Base-by-base conservation (phyloP, 169 alveolate genomes). In the Cryptosporidium sp. region DNA sequence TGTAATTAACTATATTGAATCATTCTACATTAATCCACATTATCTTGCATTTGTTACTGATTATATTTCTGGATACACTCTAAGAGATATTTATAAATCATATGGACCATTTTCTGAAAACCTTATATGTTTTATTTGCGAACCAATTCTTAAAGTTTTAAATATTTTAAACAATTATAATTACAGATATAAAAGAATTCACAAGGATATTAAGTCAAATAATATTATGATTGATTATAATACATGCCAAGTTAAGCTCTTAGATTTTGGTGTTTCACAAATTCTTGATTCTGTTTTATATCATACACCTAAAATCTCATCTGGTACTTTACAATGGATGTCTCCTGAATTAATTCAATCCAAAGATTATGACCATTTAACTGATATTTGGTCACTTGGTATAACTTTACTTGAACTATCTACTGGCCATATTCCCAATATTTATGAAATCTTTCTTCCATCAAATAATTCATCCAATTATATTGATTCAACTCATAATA, bases 251-350 rank as follows among this genome's bases (percentile, higher is more conserved):
- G 26, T 80, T 23, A 80, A 80, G 23, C 56, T 80, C 37, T 62
- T 80, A 35, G 89, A 80, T 80, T 80, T 80, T 80, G 89, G 89
- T 26, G 89, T 62, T 26, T 80, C 80, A 16, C 89, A 80, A 80
- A 80, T 80, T 60, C 60, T 80, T 37, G 89, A 80, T 18, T 60
- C 67, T 0, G 21, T 80, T 29, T 42, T 80, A 8, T 42, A 42
- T 56, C 56, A 60, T 45, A 60, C 73, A 21, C 89, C 89, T 14
- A 80, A 80, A 62, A 80, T 80, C 26, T 65, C 80, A 3, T 60
- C 89, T 7, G 89, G 89, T 42, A 80, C 89, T 29, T 29, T 80
- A 31, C 89, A 80, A 29, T 80, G 89, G 89, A 62, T 80, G 89
- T 60, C 89, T 16, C 89, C 89, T 61, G 89, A 80, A 45, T 16